Conservation (phyloP, 768 basidiomycete species). For the Macrolepiota dolichaula region DNA sequence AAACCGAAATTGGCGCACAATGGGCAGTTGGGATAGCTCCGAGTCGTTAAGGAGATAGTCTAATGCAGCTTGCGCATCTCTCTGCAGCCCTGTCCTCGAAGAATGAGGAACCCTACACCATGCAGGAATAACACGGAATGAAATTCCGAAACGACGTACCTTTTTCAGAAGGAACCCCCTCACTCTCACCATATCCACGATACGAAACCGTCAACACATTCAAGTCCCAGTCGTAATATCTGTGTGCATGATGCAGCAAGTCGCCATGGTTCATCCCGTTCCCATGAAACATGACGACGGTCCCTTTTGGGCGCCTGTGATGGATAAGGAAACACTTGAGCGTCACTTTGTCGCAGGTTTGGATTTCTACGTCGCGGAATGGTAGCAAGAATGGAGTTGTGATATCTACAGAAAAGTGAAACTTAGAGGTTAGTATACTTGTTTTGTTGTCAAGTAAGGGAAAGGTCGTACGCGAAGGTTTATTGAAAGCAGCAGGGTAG, state of each 20-base stretch:
- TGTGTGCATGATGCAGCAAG: slow-evolving; percentile 64
- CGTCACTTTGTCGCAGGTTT: slow-evolving; percentile 10
- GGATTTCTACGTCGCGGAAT: slow-evolving; percentile 9
- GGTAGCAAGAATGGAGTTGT: slow-evolving; percentile 7
- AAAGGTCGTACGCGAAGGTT: slow-evolving; percentile 7
- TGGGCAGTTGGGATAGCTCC: slow-evolving; percentile 37
- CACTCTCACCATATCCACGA: slow-evolving; percentile 81
- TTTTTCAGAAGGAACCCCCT: slow-evolving; percentile 76
- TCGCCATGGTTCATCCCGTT: slow-evolving; percentile 75
- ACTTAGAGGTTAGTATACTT: background rate
- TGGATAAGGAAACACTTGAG: slow-evolving; percentile 13
- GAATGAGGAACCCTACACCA: background rate
- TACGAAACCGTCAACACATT: slow-evolving; percentile 90
- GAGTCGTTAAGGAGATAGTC: slow-evolving; percentile 63
- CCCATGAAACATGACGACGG: slow-evolving; percentile 86
- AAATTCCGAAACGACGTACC: slow-evolving; percentile 45
- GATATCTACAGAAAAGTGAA: background rate
- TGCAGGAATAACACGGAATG: too few relatives aligned
- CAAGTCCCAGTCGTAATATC: slow-evolving; percentile 67
- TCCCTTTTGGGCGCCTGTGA: slow-evolving; percentile 37
- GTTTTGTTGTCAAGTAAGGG: background rate
- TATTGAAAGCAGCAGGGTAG: slow-evolving; percentile 10
- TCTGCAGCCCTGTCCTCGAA: slow-evolving; percentile 50
- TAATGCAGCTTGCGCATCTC: slow-evolving; percentile 77
- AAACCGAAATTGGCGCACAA: background rate